Evolutionary conservation across 2,329 filamentous ascomycete genomes (phyloP), one percentile per base, ranked within the genome.

Genomic region (Fonsecaea monophora): DNA sequence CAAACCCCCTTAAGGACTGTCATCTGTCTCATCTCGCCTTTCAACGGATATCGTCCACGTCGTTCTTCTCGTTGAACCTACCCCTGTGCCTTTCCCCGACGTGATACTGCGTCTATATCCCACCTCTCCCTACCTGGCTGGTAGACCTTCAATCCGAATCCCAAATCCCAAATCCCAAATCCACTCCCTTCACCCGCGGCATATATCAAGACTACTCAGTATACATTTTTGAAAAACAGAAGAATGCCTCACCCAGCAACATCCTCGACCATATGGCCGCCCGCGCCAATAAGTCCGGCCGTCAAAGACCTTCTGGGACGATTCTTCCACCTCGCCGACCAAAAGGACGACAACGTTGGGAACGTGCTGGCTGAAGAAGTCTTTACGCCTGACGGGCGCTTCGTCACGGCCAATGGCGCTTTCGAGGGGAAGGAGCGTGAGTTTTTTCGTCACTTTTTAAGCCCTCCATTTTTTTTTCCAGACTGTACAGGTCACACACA

Each of bases 301-400:
- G 34, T 30, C 21, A 64, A 64, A 25, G 40, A 50, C 8, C 54
- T 64, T 1, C 15, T 64, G 35, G 38, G 7, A 30, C 53, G 53
- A 30, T 34, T 64, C 34, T 64, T 64, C 40, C 30, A 56, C 21
- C 32, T 64, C 12, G 35, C 48, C 34, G 61, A 64, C 53, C 18
- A 35, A 5, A 34, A 48, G 12, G 53, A 50, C 54, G 25, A 45
- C 15, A 50, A 48, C 9, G 54, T 34, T 25, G 53, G 53, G 25
- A 5, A 15, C 1, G 18, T 42, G 25, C 42, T 64, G 34, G 53
- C 53, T 4, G 53, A 64, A 30, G 53, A 64, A 10, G 30, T 64
- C 25, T 64, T 64, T 25, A 64, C 61, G 7, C 37, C 53, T 3
- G 61, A 64, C 21, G 61, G 21, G 13, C 25, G 25, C 7, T 58